phyloP scores from a whole-genome alignment of 371 early-diverging fungal species.

The Rhizomucor miehei region DNA sequence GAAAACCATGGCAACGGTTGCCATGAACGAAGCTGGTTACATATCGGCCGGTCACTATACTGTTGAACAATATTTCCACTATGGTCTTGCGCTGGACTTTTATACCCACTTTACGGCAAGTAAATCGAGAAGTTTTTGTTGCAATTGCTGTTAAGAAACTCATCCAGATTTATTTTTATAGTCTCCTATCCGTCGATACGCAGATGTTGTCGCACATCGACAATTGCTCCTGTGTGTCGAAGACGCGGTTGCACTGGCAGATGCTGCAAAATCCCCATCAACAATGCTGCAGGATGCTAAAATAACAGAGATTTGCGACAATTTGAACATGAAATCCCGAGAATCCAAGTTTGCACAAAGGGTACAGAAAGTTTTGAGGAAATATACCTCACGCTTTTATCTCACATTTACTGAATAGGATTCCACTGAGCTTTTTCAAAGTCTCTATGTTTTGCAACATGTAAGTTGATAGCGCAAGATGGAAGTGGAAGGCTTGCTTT shows the following conservation, averaged over 20 bases:
- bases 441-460: constrained; percentile 64
- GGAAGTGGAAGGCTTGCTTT: too few relatives aligned
- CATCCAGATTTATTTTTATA: constrained; percentile 9
- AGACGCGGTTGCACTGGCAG: constrained; percentile 17
- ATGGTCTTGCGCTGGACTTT: constrained; percentile 81
- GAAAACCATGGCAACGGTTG: constrained; percentile 75
- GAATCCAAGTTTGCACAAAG: constrained; percentile 75
- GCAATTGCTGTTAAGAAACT: background rate
- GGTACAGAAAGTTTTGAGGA: background rate
- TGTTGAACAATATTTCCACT: constrained; percentile 66
- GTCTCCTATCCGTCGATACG: constrained; percentile 98
- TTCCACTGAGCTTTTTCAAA: constrained; percentile 77
- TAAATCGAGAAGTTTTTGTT: background rate
- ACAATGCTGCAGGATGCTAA: constrained; percentile 41
- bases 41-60: constrained; percentile 54
- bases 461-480: constrained; percentile 13
- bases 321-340: constrained; percentile 68
- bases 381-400: background rate
- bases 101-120: constrained; percentile 93
- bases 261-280: constrained; percentile 13
- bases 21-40: constrained; percentile 76
- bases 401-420: constrained; percentile 37
- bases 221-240: constrained; percentile 57
- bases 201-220: constrained; percentile 97
- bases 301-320: constrained; percentile 50